phyloP scores from a whole-genome alignment of 192 early-diverging fungal genomes.

The Entophlyctis luteolus region DNA sequence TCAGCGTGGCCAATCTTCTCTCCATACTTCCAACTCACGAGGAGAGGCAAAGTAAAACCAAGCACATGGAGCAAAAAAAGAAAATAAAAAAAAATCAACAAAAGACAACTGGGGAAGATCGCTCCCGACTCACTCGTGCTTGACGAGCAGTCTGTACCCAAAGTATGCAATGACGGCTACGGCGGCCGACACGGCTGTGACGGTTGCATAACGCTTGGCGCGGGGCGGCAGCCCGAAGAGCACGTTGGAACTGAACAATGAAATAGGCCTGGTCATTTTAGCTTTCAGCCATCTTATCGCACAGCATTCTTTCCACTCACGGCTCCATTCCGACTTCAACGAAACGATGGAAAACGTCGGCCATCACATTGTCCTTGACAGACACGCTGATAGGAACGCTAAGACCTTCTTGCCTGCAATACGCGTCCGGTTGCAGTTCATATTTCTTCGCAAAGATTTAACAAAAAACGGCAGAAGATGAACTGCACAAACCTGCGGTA shows the following conservation, averaged over 20 bases:
- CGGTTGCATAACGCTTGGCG: conserved; percentile 15
- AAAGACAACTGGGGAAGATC: no score
- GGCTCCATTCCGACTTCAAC: conserved; percentile 83
- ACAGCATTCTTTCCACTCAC: conserved; percentile 28
- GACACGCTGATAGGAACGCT: conserved; percentile 87
- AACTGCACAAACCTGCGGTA: conserved; percentile 55
- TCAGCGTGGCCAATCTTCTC: no score
- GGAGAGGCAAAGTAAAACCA: no score
- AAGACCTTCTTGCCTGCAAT: conserved; percentile 82
- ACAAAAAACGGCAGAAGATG: background rate
- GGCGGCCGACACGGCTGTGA: conserved; percentile 37
- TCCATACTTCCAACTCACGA: no score
- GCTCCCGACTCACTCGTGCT: no score
- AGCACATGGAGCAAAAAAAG: no score
- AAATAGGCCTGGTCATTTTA: background rate
- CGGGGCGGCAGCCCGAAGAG: conserved; percentile 28
- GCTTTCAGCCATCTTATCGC: background rate
- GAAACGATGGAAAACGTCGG: conserved; percentile 83
- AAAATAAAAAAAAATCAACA: no score
- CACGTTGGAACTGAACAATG: conserved; percentile 14
- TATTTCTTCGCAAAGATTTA: conserved; percentile 49
- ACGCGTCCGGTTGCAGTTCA: conserved; percentile 87
- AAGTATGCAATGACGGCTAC: conserved; percentile 24
- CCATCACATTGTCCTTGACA: conserved; percentile 77
- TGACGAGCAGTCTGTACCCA: conserved; percentile 22